Base-by-base conservation (phyloP, 371 early-diverging fungal species). In the Mortierella sp. region DNA sequence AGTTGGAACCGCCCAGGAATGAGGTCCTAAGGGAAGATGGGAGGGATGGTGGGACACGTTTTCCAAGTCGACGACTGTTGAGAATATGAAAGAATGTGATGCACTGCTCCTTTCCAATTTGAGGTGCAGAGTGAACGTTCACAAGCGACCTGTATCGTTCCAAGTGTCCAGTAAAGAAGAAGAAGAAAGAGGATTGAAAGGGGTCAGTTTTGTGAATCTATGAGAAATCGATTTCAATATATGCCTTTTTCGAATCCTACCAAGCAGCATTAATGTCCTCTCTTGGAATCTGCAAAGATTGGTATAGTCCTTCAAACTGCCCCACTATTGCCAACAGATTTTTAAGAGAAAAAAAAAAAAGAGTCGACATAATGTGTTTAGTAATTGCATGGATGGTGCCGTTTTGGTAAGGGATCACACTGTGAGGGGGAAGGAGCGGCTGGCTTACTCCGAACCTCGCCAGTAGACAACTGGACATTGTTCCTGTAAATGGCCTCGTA, bases 401-500 rank as follows among this genome's bases (percentile, higher is more conserved):
- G 18, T n/a, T 7, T 57, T 11, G 5, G 21, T 26, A 26, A 57
- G 5, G 55, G 11, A 3, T 14, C 18, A 2, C 26, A 11, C 14
- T 26, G 25, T 19, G n/a, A 4, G 16, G 9, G 55, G 11, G 6
- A 26, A 28, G 4, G n/a, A 51, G 15, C 14, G 37, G 21, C 6
- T 28, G 3, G 59, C 86, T 68, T 87, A 89, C 90, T 89, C 85
- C 86, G 83, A 3, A 89, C 88, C 83, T 88, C 89, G 62, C 90
- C 90, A 58, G 80, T 71, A 11, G 81, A 72, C 57, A 84, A 59
- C 30, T 87, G 87, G 18, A 85, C 87, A 67, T 89, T 86, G 63
- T 87, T 89, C 28, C 81, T 65, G 72, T 88, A 90, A 48, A 89
- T 87, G 55, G 84, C 85, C 74, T 91, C 91, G 71, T 91, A 93